phyloP scores from a whole-genome alignment of 1,284 basidiomycete species.

The Phlebopus sp. region DNA sequence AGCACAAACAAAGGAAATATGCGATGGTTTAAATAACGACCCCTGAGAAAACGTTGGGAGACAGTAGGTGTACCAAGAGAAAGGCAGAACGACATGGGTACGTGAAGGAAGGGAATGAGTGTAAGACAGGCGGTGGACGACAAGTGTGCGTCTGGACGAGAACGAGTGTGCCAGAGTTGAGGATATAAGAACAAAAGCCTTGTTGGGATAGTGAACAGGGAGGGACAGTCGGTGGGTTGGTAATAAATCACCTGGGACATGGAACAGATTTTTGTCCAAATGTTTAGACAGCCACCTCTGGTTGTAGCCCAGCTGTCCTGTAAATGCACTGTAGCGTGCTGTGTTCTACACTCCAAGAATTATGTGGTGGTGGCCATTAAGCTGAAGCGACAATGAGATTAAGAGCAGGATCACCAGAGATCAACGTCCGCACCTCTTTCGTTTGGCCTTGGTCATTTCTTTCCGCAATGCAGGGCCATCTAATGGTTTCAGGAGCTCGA shows the following conservation, averaged over 20 bases:
- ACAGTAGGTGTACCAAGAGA: conserved; percentile 15
- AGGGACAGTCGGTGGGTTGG: not conserved
- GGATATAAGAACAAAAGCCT: conserved; percentile 30
- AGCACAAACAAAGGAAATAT: conserved; percentile 34
- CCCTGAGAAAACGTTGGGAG: conserved; percentile 19
- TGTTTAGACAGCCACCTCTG: conserved; percentile 6
- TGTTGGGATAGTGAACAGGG: conserved; percentile 23
- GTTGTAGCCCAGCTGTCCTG: conserved; percentile 9
- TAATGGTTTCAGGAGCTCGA: conserved; percentile 95
- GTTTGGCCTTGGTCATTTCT: conserved; percentile 98
- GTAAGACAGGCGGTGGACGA: conserved; percentile 35
- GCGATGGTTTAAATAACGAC: conserved; percentile 34
- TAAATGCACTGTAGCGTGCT: not conserved
- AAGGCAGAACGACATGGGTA: conserved; percentile 14
- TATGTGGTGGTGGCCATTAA: conserved; percentile 35
- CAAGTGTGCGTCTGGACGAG: conserved; percentile 30
- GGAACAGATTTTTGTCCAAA: conserved; percentile 15
- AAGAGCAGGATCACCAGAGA: not conserved
- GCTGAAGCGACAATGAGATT: conserved; percentile 17
- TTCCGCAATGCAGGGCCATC: conserved; percentile 95
- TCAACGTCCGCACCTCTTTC: conserved; percentile 71
- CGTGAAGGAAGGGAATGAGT: conserved; percentile 21
- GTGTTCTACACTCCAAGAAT: conserved; percentile 9
- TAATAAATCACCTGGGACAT: conserved; percentile 22
- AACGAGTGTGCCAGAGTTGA: conserved; percentile 24